A percentile compares a stretch with the other conserved stretches of the same genome.
Conservation (phyloP, 768 basidiomycete genomes). For the Tricholoma flavovirens region DNA sequence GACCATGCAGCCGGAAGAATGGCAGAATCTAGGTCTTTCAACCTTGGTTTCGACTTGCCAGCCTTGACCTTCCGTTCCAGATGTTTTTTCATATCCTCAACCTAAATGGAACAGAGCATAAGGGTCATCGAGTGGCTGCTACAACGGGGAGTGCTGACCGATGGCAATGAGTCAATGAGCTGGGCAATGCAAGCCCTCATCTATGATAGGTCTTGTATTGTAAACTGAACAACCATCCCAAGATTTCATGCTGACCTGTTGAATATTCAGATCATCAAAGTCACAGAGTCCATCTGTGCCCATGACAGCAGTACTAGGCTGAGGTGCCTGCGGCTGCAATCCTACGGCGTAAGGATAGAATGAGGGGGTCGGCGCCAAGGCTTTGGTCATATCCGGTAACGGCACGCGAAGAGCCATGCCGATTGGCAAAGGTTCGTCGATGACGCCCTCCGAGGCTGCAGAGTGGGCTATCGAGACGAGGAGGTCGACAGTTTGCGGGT, state of each 20-base stretch:
- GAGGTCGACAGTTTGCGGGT: slow-evolving; percentile 60
- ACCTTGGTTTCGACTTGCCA: slow-evolving; percentile 48
- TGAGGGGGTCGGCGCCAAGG: neutral
- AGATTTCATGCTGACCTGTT: slow-evolving; percentile 26
- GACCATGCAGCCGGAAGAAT: slow-evolving; percentile 60
- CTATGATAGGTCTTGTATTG: slow-evolving; percentile 18
- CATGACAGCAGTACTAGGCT: neutral
- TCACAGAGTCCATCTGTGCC: slow-evolving; percentile 40
- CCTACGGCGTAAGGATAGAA: neutral
- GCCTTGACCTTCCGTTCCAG: slow-evolving; percentile 43
- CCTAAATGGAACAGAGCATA: slow-evolving; percentile 24
- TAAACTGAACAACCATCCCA: neutral
- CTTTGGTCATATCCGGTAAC: slow-evolving; percentile 21
- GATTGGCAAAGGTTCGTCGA: slow-evolving; percentile 54
- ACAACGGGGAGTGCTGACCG: slow-evolving; percentile 28
- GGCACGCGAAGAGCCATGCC: slow-evolving; percentile 57
- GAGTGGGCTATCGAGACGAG: slow-evolving; percentile 58
- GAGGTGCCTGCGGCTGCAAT: neutral
- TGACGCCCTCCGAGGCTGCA: slow-evolving; percentile 45
- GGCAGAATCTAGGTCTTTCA: slow-evolving; percentile 43
- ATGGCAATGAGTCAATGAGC: slow-evolving; percentile 42
- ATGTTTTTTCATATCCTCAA: slow-evolving; percentile 54
- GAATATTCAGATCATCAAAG: slow-evolving; percentile 40
- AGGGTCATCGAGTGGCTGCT: neutral
- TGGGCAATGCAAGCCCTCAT: slow-evolving; percentile 41